A percentile compares a stretch with the other conserved stretches of the same genome.
Conservation (phyloP, 176 grass and related monocot genomes). For the Pharus latifolius region DNA sequence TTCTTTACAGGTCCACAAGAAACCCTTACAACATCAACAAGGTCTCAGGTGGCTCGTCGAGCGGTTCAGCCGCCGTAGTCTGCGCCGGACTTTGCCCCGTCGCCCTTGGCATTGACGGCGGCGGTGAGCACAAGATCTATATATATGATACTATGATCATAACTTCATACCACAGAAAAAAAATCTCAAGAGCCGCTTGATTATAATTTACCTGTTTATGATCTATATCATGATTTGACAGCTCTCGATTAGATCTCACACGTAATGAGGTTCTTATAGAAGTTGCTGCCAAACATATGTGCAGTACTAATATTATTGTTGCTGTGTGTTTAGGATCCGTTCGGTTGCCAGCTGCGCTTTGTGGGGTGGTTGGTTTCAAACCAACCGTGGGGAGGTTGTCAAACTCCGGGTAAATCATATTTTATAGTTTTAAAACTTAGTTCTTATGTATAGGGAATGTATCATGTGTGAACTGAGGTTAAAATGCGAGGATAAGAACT, state of each 20-base stretch:
- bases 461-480: too few relatives aligned
- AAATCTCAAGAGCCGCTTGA: too few relatives aligned
- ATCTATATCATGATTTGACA: too few relatives aligned
- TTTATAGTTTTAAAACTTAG: not conserved
- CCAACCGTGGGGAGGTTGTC: slow-evolving; percentile 62
- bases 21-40: slow-evolving; percentile 56
- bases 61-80: slow-evolving; percentile 78
- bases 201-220: too few relatives aligned
- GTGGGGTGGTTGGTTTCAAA: slow-evolving; percentile 90
- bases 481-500: too few relatives aligned
- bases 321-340: slow-evolving; percentile 55
- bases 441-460: too few relatives aligned
- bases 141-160: too few relatives aligned
- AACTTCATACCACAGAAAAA: too few relatives aligned
- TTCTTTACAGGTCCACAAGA: slow-evolving; percentile 44
- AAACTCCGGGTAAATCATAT: slow-evolving; percentile 41
- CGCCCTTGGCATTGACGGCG: slow-evolving; percentile 86
- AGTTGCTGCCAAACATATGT: not conserved
- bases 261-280: too few relatives aligned
- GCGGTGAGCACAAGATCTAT: slow-evolving; percentile 48
- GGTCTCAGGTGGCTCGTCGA: slow-evolving; percentile 72
- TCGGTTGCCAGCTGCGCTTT: slow-evolving; percentile 68
- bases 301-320: not conserved
- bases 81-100: slow-evolving; percentile 75
- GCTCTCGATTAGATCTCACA: too few relatives aligned